Base-by-base conservation (phyloP, 129 eudicot species). In the Saposhnikovia divaricata region DNA sequence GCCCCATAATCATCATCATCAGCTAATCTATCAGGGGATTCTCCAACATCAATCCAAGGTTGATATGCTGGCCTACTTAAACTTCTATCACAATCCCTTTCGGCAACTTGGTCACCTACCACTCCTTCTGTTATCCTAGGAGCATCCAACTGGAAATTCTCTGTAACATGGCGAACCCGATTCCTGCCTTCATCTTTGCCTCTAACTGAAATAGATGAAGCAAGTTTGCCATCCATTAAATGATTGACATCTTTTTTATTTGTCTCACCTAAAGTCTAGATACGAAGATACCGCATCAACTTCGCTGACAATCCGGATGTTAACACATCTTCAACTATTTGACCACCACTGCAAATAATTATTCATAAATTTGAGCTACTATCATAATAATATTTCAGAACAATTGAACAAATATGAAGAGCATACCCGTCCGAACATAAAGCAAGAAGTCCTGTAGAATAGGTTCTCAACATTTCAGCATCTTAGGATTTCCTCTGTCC, bases 381-480 rank as follows among this genome's bases (percentile, higher is more conserved):
- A 40, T 23, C 38, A 15, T 15, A 34, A 16, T 55, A 77, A 3
- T 71, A 14, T 66, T 13, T 68, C 43, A 39, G 39, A 13, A 74
- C 14, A 45, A 79, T 42, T 57, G 28, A 82, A 19, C 63, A 9
- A 63, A 80, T 16, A 34, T 31, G 37, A 2, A 55, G 72, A 69
- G 38, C 87, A 82, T 89, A 95, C 98, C 94, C 87, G 44, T 90
- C 87, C 86, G 92, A 87, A 80, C 97, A 95, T 77, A 92, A 93
- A 76, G 94, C 98, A 76, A 95, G 88, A 86, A 95, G 96, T 73
- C 96, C 98, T 77, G 96, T 92, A 68, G 98, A 89, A 72, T 90
- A 95, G 14, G 97, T 90, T 80, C 80, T 91, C 71, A 93, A 74
- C 98, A 95, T 90, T 77, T 95, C 98, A 80, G 89, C 80, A 66